These are phyloP conservation scores for Isabelozyma heimii DNA, from an alignment of 805 yeast genomes.

Conservation along the genomic window DNA sequence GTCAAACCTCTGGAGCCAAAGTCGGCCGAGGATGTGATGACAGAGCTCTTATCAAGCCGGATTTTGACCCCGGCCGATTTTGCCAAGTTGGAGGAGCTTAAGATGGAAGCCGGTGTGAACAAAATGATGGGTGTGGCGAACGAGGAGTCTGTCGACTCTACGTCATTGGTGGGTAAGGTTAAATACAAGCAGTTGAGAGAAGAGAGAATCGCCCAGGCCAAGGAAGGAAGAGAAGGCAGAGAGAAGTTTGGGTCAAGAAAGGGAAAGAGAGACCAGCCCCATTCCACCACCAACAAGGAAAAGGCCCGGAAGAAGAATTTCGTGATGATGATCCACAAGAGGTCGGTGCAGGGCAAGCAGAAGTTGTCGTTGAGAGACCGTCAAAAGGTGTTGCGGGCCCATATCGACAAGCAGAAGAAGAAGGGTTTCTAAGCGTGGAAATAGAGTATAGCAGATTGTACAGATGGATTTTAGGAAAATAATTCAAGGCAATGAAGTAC, in stretches of 20 bases:
- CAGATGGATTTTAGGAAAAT: too few relatives aligned
- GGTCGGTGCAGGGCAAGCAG: conserved; percentile 90
- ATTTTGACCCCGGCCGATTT: conserved; percentile 97
- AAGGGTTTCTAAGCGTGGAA: conserved; percentile 51
- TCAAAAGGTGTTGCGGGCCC: conserved; percentile 83
- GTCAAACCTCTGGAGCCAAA: conserved; percentile 18
- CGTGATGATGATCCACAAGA: conserved; percentile 97
- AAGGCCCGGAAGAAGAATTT: conserved; percentile 98
- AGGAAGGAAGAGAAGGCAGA: conserved; percentile 91
- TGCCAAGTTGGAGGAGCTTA: conserved; percentile 88
- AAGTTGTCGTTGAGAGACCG: conserved; percentile 86
- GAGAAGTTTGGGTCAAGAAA: conserved; percentile 86
- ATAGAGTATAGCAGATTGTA: background rate
- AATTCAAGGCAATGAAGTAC: too few relatives aligned
- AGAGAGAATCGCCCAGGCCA: conserved; percentile 82
- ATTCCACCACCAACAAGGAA: conserved; percentile 92
- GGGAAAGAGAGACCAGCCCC: conserved; percentile 73
- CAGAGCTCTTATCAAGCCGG: conserved; percentile 64
- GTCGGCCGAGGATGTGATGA: conserved; percentile 28
- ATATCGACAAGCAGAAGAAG: conserved; percentile 86
- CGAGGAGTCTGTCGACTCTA: conserved; percentile 85
- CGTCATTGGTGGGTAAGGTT: conserved; percentile 70
- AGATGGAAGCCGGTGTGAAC: conserved; percentile 80
- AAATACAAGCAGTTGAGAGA: conserved; percentile 85
- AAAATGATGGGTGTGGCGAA: conserved; percentile 67